phyloP scores from a whole-genome alignment of 306 rosid genomes.

The Abrus precatorius region DNA sequence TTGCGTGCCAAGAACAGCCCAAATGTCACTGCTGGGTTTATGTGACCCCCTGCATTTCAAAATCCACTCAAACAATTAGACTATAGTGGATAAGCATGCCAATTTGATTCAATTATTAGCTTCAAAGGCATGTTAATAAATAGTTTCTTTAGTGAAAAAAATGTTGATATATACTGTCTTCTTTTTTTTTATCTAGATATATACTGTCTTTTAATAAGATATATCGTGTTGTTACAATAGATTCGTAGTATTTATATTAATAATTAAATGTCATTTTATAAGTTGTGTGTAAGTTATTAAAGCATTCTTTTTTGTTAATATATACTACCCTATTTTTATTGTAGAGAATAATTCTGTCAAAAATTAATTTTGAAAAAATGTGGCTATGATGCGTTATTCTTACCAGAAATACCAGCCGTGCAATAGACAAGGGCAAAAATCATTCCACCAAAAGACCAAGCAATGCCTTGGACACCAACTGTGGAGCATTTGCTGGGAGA shows the following conservation, averaged over 20 bases:
- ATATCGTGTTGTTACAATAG: too few species aligned
- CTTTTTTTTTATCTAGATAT: too few species aligned
- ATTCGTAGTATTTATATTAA: too few species aligned
- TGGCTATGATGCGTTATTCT: neutral
- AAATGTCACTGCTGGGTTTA: slow-evolving; percentile 39
- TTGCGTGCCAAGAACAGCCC: slow-evolving; percentile 35
- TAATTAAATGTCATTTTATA: too few species aligned
- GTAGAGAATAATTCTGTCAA: neutral
- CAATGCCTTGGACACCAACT: slow-evolving; percentile 59
- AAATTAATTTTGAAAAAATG: neutral
- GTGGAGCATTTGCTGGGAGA: slow-evolving; percentile 50
- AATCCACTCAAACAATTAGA: neutral
- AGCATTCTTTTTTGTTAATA: neutral
- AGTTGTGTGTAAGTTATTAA: too few species aligned
- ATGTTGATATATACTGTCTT: too few species aligned
- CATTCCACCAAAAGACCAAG: slow-evolving; percentile 64
- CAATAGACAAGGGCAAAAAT: slow-evolving; percentile 60
- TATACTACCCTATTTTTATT: neutral
- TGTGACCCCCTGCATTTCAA: slow-evolving; percentile 41
- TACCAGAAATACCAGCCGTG: slow-evolving; percentile 61
- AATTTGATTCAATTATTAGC: too few species aligned
- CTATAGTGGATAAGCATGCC: too few species aligned
- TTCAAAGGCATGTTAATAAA: too few species aligned
- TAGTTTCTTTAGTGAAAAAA: too few species aligned
- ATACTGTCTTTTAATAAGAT: too few species aligned